Conservation (phyloP, 2,329 filamentous ascomycete genomes). For the Zymoseptoria passerinii region DNA sequence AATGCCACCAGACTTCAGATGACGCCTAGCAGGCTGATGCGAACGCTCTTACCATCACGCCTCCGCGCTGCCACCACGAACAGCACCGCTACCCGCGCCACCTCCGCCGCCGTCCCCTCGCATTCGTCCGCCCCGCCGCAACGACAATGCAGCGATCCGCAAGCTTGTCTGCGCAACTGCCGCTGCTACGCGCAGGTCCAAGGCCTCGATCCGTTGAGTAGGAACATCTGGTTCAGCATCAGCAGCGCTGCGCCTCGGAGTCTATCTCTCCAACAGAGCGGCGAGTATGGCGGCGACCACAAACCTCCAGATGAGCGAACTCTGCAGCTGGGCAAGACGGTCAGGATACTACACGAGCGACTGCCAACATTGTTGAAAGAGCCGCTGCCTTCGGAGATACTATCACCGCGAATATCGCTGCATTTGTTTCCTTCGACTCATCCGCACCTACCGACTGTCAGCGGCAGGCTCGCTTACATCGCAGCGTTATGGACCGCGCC, state of each 20-base stretch:
- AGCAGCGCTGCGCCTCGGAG: conserved; percentile 32
- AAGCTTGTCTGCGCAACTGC: conserved; percentile 18
- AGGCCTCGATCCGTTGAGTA: conserved; percentile 22
- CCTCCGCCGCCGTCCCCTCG: conserved; percentile 3
- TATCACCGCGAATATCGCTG: conserved; percentile 54
- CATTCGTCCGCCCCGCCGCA: conserved; percentile 1
- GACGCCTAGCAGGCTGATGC: conserved; percentile 37
- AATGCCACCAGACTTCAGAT: conserved; percentile 20
- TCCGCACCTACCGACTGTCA: conserved; percentile 83
- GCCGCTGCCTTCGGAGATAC: conserved; percentile 53
- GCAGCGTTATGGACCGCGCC: conserved; percentile 94
- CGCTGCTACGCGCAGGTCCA: conserved; percentile 27
- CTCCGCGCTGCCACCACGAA: conserved; percentile 18
- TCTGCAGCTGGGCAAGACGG: conserved; percentile 54
- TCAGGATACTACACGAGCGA: conserved; percentile 53
- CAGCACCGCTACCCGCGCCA: conserved; percentile 7
- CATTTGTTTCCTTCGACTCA: conserved; percentile 66
- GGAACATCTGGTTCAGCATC: conserved; percentile 40
- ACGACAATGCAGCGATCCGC: conserved; percentile 13
- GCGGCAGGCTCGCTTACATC: conserved; percentile 80
- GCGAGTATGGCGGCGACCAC: conserved; percentile 16
- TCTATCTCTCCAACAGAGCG: conserved; percentile 3
- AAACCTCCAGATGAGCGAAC: conserved; percentile 51
- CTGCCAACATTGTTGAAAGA: conserved; percentile 54
- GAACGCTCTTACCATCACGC: conserved; percentile 38